Percentiles rank a stretch among this genome's conserved stretches.
Conservation (phyloP, 129 eudicot species). For the Rutidosis leptorrhynchoides region DNA sequence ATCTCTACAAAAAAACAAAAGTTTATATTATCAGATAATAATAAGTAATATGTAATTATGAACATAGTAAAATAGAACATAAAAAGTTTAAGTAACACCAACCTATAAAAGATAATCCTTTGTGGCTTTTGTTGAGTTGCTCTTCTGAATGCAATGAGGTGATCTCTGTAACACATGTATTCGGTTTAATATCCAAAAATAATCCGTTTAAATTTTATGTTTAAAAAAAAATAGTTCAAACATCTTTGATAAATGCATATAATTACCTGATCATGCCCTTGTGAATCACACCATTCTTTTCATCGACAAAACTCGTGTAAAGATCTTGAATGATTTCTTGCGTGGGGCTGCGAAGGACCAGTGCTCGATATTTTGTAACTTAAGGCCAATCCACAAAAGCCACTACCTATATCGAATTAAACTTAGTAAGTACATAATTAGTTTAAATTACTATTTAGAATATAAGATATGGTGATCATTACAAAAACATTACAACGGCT, state of each 20-base stretch:
- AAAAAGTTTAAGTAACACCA: not conserved
- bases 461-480: not conserved
- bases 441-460: not conserved
- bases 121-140: constrained; percentile 35
- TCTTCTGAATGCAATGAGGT: constrained; percentile 30
- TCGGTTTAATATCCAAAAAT: not conserved
- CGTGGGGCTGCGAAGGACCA: constrained; percentile 54
- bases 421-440: not conserved
- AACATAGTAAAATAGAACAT: not conserved
- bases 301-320: constrained; percentile 25
- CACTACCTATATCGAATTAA: constrained; percentile 52
- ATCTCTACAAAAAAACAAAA: constrained; percentile 48
- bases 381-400: constrained; percentile 88
- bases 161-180: constrained; percentile 39
- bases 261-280: constrained; percentile 61
- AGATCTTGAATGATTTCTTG: constrained; percentile 69
- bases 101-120: constrained; percentile 75
- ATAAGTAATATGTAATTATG: not conserved
- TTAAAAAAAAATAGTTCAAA: too few species aligned
- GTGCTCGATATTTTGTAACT: constrained; percentile 54
- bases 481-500: constrained; percentile 51
- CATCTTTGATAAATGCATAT: not conserved
- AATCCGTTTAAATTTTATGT: too few species aligned
- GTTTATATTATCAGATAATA: not conserved
- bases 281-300: constrained; percentile 36